Evolutionary conservation across 148 eudicot species (phyloP).

Genomic region (Tetragonia tetragonoides): DNA sequence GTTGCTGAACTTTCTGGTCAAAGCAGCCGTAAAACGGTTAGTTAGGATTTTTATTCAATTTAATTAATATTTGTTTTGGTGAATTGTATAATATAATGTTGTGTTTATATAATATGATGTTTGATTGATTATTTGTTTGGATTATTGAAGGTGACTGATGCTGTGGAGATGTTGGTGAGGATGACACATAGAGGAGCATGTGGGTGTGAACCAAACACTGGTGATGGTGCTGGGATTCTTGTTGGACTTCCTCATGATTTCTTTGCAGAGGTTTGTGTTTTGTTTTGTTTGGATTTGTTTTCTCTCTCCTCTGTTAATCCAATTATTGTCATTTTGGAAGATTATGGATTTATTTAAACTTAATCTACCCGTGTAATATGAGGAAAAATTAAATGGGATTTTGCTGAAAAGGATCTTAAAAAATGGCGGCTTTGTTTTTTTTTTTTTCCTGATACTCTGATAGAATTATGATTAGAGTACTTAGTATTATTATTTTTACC

Average conservation of each 20-base stretch:
- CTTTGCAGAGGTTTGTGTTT: constrained; percentile 58
- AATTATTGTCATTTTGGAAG: background rate
- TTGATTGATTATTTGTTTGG: background rate
- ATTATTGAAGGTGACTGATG: constrained; percentile 73
- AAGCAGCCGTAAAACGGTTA: constrained; percentile 84
- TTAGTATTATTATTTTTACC: background rate
- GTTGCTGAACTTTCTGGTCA: constrained; percentile 90
- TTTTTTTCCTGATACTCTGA: background rate
- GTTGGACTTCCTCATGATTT: constrained; percentile 93
- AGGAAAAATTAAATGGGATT: background rate
- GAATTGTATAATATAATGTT: too few relatives aligned
- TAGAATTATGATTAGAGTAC: too few relatives aligned
- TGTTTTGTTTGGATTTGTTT: background rate
- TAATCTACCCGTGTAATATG: too few relatives aligned
- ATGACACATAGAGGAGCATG: constrained; percentile 99
- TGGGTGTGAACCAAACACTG: constrained; percentile 96
- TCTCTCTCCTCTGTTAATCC: background rate
- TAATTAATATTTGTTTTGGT: background rate
- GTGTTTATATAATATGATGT: background rate
- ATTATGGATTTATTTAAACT: background rate
- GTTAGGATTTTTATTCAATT: constrained; percentile 5
- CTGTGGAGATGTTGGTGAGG: constrained; percentile 90
- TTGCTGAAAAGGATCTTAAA: background rate
- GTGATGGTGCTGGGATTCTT: constrained; percentile 98
- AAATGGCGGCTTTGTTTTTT: background rate